Base-by-base conservation (phyloP, 192 early-diverging fungal genomes). In the Coemansia sp. region DNA sequence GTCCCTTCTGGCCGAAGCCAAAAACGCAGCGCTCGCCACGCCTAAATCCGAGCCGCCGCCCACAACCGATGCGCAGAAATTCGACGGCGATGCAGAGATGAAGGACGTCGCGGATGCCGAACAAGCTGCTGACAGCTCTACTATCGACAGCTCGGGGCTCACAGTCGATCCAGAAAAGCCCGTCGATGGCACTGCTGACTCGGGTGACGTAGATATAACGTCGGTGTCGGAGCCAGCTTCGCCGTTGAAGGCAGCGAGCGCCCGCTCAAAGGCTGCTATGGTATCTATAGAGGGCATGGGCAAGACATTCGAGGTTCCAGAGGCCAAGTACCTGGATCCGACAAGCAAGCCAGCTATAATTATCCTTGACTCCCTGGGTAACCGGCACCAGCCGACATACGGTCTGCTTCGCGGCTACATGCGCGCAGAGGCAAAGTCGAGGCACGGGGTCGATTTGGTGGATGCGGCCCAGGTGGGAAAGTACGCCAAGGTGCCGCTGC, bases 401-500 rank as follows among this genome's bases (percentile, higher is more conserved):
- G 31, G 76, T 7, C 56, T 75, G 32, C 72, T 86, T 21, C 71
- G 60, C 50, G 66, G 66, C 33, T 87, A 83, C 59, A 72, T 87
- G 46, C 69, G 54, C 3, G 50, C 51, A 0, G 86, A 89, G 69
- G 89, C 89, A 44, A 49, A 35, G 12, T 66, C 77, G 11, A 69
- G 77, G 14, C 86, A 87, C 50, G 33, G 68, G 1, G 56, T 79
- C 18, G 62, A 80, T 0, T 52, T 81, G 42, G 29, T 45, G 5
- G 56, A 67, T 9, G 67, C 55, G 19, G 14, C 61, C 5, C 58
- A 22, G 2, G 24, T 71, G 1, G 80, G 83, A 8, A 81, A 68
- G 53, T 82, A 89, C 47, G 88, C 84, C 52, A 88, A 88, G 76
- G 83, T 86, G 18, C 91, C 91, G 16, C 54, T 77, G 22, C 94